Evolutionary conservation across 1,139 yeast species (phyloP), one percentile per base, ranked within the genome.

Genomic region (Lodderomyces pseudojiufengensis): DNA sequence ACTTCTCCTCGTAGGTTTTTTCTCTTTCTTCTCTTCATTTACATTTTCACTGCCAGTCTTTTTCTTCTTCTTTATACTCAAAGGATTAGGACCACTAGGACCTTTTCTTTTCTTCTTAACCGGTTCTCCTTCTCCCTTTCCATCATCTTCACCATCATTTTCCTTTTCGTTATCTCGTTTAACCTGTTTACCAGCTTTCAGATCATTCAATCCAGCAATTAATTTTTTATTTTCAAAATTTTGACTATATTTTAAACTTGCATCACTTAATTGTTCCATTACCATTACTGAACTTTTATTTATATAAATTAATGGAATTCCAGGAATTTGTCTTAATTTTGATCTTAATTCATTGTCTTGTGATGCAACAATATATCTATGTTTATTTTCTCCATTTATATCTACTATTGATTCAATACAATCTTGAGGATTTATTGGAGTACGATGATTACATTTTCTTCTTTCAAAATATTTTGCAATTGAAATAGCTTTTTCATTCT

Each of bases 221-320:
- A 92, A 68, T 52, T 94, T 92, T 27, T 69, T 66, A 5, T 62
- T 55, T 57, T 92, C 98, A 33, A 73, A 64, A 24, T 59, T 52
- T 29, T 62, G 61, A 29, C 85, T 79, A 24, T 71, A 75, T 35
- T 63, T 61, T 12, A 73, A 70, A 32, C 94, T 83, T 9, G 84
- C 84, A 31, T 74, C 76, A 35, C 95, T 84, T 47, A 90, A 65
- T 10, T 96, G 96, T 59, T 92, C 99, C 94, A 92, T 81, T 30
- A 92, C 81, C 92, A 92, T 85, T 15, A 94, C 98, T 1, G 95
- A 79, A 5, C 6, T 5, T 45, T 96, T 72, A 53, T 84, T 83
- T 76, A 92, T 79, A 57, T 84, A 88, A 7, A 90, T 66, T 46
- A 92, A 61, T 0, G 99, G 99, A 3, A 87, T 84, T 9, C 96